Percentiles rank a stretch among this genome's conserved stretches.
phyloP scores from a whole-genome alignment of 305 asterid species.

The Fraxinus latifolia region DNA sequence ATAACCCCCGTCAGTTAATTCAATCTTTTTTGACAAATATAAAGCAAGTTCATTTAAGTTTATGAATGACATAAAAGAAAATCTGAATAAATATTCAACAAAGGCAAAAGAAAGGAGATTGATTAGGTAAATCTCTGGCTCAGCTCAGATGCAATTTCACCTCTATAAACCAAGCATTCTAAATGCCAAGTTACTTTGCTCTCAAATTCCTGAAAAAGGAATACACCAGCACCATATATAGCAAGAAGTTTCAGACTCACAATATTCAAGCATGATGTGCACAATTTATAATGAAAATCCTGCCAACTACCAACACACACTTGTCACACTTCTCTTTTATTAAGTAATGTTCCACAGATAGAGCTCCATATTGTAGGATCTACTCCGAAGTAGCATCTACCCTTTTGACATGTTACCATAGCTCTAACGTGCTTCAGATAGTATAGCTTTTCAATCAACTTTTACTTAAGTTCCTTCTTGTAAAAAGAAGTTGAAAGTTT shows the following conservation, averaged over 20 bases:
- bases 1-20: neutral
- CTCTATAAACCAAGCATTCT: neutral
- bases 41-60: neutral
- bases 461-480: slow-evolving; percentile 4
- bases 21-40: neutral
- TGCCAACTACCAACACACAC: neutral
- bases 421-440: slow-evolving; percentile 6
- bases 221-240: neutral
- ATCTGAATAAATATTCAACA: neutral
- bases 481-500: slow-evolving; percentile 2
- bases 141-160: neutral
- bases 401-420: neutral
- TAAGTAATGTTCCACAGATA: neutral
- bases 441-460: slow-evolving; percentile 5
- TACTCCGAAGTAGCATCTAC: neutral
- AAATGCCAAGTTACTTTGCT: neutral
- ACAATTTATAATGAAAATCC: neutral
- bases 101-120: neutral
- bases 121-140: neutral
- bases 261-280: neutral
- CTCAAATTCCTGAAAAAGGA: neutral
- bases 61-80: neutral
- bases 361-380: neutral
- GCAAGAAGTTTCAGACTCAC: neutral
- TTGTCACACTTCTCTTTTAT: neutral